Conservation (phyloP, 2,329 filamentous ascomycete genomes). For the Colletotrichum brevisporum region DNA sequence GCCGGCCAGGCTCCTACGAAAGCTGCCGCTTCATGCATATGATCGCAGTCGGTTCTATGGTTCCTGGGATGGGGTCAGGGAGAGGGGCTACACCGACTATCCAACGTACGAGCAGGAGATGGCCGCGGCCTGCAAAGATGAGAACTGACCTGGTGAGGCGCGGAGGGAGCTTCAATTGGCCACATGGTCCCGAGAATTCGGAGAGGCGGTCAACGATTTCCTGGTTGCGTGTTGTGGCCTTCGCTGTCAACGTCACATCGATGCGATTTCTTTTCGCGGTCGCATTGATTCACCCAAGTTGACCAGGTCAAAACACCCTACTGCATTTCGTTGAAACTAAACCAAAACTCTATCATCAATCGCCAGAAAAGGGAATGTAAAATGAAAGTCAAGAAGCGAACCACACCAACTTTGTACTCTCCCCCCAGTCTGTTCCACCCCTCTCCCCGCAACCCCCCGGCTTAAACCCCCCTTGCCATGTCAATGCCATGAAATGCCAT, state of each 20-base stretch:
- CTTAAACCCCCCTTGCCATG: no score
- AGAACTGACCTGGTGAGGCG: neutral
- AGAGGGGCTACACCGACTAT: conserved; percentile 54
- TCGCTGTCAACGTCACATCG: neutral
- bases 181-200: no score
- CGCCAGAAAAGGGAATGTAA: conserved; percentile 12
- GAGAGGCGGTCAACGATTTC: no score
- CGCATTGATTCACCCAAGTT: no score
- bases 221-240: no score
- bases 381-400: conserved; percentile 38
- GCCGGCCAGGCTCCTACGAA: conserved; percentile 56
- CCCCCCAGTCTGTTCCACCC: neutral
- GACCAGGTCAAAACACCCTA: conserved; percentile 6
- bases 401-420: conserved; percentile 24
- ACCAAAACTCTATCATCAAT: conserved; percentile 2
- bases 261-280: neutral
- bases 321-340: neutral
- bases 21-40: conserved; percentile 54
- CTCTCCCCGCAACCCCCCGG: neutral
- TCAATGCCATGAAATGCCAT: no score
- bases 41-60: conserved; percentile 55
- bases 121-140: neutral
- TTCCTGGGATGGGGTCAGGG: conserved; percentile 42
- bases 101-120: conserved; percentile 41
- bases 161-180: no score